Conservation (phyloP, 139 green algal genomes). For the Nannochloris sp. region DNA sequence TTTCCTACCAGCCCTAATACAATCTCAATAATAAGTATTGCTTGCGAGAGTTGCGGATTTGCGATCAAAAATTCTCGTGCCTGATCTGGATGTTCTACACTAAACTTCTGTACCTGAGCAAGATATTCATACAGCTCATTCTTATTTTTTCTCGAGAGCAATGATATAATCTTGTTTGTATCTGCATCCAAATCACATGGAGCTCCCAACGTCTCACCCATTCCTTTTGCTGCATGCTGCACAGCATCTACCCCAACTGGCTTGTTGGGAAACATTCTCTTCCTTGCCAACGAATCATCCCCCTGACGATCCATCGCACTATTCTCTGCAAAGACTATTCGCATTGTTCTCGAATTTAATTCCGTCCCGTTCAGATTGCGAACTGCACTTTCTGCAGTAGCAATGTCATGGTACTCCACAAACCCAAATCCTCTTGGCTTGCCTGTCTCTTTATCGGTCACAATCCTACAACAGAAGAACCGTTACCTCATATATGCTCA, state of each 20-base stretch:
- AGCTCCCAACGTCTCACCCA: conserved; percentile 11
- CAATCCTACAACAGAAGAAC: conserved; percentile 51
- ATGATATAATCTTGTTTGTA: conserved; percentile 10
- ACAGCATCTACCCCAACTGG: conserved; percentile 24
- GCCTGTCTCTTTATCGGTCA: conserved; percentile 86
- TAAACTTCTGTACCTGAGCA: conserved; percentile 43
- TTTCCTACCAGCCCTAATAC: conserved; percentile 70
- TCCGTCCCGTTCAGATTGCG: conserved; percentile 74
- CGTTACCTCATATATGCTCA: not conserved
- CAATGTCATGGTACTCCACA: conserved; percentile 81
- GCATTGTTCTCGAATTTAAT: conserved; percentile 48
- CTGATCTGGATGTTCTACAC: conserved; percentile 30
- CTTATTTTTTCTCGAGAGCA: conserved; percentile 38
- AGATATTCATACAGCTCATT: conserved; percentile 60
- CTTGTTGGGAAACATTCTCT: not conserved
- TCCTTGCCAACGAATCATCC: not conserved
- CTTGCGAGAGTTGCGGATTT: conserved; percentile 80
- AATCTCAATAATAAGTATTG: conserved; percentile 80
- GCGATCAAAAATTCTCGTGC: conserved; percentile 64
- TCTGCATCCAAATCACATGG: conserved; percentile 6
- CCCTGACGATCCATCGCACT: conserved; percentile 1
- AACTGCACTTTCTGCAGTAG: conserved; percentile 74
- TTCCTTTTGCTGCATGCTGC: conserved; percentile 21
- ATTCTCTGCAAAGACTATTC: conserved; percentile 55
- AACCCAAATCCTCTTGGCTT: conserved; percentile 93